Conservation (phyloP, 2,329 filamentous ascomycete species). For the Colletotrichum truncatum region DNA sequence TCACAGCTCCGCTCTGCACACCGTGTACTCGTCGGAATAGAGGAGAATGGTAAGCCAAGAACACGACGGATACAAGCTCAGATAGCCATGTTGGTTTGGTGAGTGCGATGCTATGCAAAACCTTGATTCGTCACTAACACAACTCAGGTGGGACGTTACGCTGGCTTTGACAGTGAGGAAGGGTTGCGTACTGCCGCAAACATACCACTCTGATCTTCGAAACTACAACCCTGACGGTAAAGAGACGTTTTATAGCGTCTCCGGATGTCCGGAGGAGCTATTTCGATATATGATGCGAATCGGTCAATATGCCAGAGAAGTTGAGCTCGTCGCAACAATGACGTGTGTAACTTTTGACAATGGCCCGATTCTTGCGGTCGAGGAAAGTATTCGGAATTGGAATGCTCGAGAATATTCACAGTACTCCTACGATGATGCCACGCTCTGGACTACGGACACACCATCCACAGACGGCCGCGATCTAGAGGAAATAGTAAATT, state of each 20-base stretch:
- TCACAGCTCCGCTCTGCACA: slow-evolving; percentile 37
- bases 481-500: slow-evolving; percentile 22
- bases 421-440: neutral
- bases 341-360: slow-evolving; percentile 41
- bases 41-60: slow-evolving; percentile 21
- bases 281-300: slow-evolving; percentile 39
- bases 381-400: slow-evolving; percentile 34
- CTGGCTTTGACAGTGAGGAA: slow-evolving; percentile 42
- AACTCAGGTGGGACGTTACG: slow-evolving; percentile 42
- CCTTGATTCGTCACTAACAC: neutral
- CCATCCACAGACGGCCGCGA: neutral
- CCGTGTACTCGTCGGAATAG: slow-evolving; percentile 36
- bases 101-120: neutral
- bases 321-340: slow-evolving; percentile 39
- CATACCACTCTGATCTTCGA: slow-evolving; percentile 16
- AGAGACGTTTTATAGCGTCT: slow-evolving; percentile 42
- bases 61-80: slow-evolving; percentile 38
- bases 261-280: slow-evolving; percentile 42
- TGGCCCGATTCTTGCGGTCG: slow-evolving; percentile 33
- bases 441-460: neutral
- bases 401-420: slow-evolving; percentile 22
- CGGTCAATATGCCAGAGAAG: slow-evolving; percentile 39
- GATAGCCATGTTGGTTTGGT: slow-evolving; percentile 41
- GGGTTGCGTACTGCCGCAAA: slow-evolving; percentile 35
- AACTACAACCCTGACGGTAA: slow-evolving; percentile 32